Evolutionary conservation across 164 flowering plant species (phyloP), one percentile per base, ranked within the genome.

Genomic region (Dillenia turbinata): DNA sequence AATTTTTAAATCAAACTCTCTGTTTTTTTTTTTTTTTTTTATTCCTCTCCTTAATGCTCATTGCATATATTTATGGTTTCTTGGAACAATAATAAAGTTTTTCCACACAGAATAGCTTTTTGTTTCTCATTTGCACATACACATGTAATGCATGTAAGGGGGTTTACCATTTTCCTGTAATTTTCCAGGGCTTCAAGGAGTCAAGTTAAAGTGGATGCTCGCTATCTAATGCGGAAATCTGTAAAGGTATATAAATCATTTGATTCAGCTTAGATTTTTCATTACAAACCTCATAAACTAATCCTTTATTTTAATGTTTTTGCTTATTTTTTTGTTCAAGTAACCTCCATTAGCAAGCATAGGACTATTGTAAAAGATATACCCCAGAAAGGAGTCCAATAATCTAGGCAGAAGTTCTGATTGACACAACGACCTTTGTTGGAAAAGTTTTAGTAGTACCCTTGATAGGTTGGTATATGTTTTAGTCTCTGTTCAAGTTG

Each of bases 221-320:
- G 51, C 69, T 60, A 67, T 47, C 44, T 66, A 48, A 54, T 76
- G 59, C 75, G 75, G 65, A 83, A 72, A 72, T 72, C 85, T 61
- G 46, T 69, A 24, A 78, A 58, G 79, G 95, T 85, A 70, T 45
- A 63, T 19, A 12, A 5, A 10, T 26, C 57, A 40, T 59, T 14
- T 52, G 47, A 26, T 44, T 8, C 9, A n/a, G n/a, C 12, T 12
- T 16, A 8, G 17, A 1, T 14, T 2, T 26, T 51, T 44, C 51
- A 7, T 8, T 63, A 59, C 22, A 15, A 55, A 55, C 9, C n/a
- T 26, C 33, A 24, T 24, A 10, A 9, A 55, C n/a, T 15, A 16
- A 24, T 15, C 10, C 1, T 15, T 8, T 52, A 14, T 1, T 52
- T 52, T 52, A 26, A 26, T 15, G 10, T 15, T 15, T 52, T 15